phyloP scores from a whole-genome alignment of 305 asterid species.

The Solanum hybrid region DNA sequence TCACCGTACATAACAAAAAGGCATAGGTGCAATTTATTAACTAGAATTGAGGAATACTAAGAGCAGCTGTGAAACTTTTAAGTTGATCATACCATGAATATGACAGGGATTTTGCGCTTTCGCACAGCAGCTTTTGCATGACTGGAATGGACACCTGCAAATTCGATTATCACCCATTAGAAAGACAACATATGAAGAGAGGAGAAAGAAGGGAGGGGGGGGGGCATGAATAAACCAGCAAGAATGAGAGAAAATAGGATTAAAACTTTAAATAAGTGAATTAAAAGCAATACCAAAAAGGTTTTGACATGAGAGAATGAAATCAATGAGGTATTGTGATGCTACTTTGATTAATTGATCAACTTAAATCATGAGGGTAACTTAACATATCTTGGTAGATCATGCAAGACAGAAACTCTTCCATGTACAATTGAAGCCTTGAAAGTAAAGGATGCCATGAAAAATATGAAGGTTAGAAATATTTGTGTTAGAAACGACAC shows the following conservation, averaged over 20 bases:
- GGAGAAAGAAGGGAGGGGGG: neutral
- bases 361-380: neutral
- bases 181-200: neutral
- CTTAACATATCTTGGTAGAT: neutral
- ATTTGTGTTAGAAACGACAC: neutral
- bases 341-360: neutral
- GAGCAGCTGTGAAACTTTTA: neutral
- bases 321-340: neutral
- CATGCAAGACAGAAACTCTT: neutral
- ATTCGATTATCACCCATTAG: conserved; percentile 13
- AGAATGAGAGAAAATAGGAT: neutral
- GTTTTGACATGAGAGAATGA: neutral
- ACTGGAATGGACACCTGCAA: conserved; percentile 87
- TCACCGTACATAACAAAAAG: neutral
- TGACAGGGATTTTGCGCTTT: conserved; percentile 97
- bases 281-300: neutral
- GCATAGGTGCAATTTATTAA: neutral
- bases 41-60: neutral
- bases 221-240: neutral
- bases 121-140: conserved; percentile 93
- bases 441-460: neutral
- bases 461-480: neutral
- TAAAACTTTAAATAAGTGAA: neutral
- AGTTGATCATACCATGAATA: conserved; percentile 63
- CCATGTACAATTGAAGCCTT: neutral